Conservation (phyloP, 768 basidiomycete species). For the Lentinus tigrinus region DNA sequence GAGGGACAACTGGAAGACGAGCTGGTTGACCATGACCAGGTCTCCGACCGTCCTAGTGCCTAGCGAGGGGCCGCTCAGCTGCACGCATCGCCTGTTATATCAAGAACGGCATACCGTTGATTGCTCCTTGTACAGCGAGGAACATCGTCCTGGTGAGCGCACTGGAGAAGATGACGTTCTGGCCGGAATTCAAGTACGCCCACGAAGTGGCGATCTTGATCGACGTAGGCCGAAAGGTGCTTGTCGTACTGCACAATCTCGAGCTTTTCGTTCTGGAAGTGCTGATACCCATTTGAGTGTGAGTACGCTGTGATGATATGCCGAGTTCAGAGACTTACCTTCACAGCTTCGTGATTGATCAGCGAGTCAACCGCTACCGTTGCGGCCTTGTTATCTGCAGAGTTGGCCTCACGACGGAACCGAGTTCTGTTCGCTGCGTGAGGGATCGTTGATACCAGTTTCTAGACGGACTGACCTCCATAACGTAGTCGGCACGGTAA, state of each 20-base stretch:
- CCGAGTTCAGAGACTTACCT: slow-evolving; percentile 60
- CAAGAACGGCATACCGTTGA: slow-evolving; percentile 63
- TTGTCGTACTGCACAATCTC: slow-evolving; percentile 92
- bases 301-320: no score
- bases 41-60: slow-evolving; percentile 98
- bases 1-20: slow-evolving; percentile 95
- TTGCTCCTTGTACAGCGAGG: slow-evolving; percentile 89
- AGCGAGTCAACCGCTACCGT: slow-evolving; percentile 91
- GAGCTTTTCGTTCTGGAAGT: slow-evolving; percentile 95
- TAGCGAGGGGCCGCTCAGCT: slow-evolving; percentile 26
- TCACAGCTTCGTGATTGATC: slow-evolving; percentile 98
- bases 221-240: slow-evolving; percentile 77
- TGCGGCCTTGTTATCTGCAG: slow-evolving; percentile 95
- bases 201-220: slow-evolving; percentile 94
- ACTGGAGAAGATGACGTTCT: slow-evolving; percentile 93
- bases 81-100: background rate
- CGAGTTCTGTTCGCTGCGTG: slow-evolving; percentile 26
- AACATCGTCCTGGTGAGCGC: slow-evolving; percentile 96
- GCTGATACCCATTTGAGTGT: no score
- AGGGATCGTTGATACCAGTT: background rate
- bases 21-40: slow-evolving; percentile 98
- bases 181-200: slow-evolving; percentile 92
- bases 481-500: slow-evolving; percentile 91
- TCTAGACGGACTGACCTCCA: slow-evolving; percentile 71
- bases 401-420: slow-evolving; percentile 93